phyloP scores from a whole-genome alignment of 345 rosid genomes.

The Noccaea caerulescens region DNA sequence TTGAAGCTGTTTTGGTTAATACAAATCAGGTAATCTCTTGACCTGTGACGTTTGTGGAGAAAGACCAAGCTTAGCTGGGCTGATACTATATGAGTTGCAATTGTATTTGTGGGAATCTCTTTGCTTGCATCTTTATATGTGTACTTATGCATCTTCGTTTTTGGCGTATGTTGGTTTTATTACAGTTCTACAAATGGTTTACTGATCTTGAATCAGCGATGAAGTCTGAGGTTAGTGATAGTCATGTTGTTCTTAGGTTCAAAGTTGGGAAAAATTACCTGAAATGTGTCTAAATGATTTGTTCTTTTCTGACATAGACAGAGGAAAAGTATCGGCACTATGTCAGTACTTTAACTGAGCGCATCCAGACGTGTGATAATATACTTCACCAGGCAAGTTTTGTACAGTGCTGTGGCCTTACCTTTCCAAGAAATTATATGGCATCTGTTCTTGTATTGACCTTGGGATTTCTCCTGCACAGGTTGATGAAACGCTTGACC shows the following conservation, averaged over 20 bases:
- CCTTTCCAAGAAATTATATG: not conserved
- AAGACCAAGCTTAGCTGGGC: slow-evolving; percentile 4
- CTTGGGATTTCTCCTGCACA: slow-evolving; percentile 39
- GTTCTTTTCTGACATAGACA: slow-evolving; percentile 54
- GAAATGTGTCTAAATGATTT: slow-evolving; percentile 14
- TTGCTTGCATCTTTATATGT: slow-evolving; percentile 1
- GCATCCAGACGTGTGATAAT: slow-evolving; percentile 86
- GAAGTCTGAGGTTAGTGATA: slow-evolving; percentile 91
- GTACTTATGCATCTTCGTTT: slow-evolving; percentile 32
- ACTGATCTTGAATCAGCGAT: slow-evolving; percentile 96
- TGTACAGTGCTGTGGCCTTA: not conserved
- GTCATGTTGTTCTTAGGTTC: slow-evolving; percentile 32
- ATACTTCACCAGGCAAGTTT: slow-evolving; percentile 72
- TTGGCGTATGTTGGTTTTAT: not conserved
- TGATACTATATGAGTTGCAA: slow-evolving; percentile 17
- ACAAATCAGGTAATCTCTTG: slow-evolving; percentile 64
- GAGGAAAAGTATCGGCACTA: slow-evolving; percentile 96
- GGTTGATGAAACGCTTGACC: slow-evolving; percentile 92
- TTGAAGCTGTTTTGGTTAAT: slow-evolving; percentile 82
- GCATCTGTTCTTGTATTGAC: slow-evolving; percentile 9
- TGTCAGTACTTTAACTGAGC: slow-evolving; percentile 75
- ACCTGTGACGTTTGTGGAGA: slow-evolving; percentile 11
- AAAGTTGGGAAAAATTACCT: slow-evolving; percentile 10
- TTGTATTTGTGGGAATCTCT: slow-evolving; percentile 8
- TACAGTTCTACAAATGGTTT: slow-evolving; percentile 97